Evolutionary conservation across 208 protist genomes (phyloP).

Genomic region (Trypanosomatidae sp.): DNA sequence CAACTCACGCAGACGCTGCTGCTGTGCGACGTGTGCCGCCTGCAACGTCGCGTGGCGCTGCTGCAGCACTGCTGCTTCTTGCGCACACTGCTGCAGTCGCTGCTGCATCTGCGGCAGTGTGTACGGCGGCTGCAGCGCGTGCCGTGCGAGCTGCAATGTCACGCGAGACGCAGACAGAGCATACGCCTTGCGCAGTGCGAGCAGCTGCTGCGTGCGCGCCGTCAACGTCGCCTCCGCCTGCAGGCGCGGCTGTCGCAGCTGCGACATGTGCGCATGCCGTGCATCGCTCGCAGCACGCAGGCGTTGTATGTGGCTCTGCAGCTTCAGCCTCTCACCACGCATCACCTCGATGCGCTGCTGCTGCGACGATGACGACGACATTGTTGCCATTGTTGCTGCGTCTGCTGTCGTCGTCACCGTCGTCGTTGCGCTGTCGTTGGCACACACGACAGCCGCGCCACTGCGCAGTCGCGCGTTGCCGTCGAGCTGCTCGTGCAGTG

Average conservation of each 20-base stretch:
- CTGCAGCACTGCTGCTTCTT: too few relatives aligned
- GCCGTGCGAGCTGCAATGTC: conserved; percentile 6
- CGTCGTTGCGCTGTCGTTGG: too few relatives aligned
- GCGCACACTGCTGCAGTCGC: background rate
- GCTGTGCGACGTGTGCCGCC: background rate
- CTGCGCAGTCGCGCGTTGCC: too few relatives aligned
- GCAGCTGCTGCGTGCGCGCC: conserved; percentile 2
- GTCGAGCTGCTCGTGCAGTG: too few relatives aligned
- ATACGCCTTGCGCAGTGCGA: conserved; percentile 7
- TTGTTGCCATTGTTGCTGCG: too few relatives aligned
- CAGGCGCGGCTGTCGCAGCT: conserved; percentile 9
- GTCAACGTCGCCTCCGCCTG: conserved; percentile 1
- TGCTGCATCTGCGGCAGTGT: conserved; percentile 5
- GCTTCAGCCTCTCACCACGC: conserved; percentile 16
- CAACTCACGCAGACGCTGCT: background rate
- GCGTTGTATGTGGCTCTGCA: conserved; percentile 5
- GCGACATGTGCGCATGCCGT: conserved; percentile 8
- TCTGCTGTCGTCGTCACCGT: too few relatives aligned
- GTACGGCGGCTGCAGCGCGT: conserved; percentile 4
- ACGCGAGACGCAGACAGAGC: conserved; percentile 4
- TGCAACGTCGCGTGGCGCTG: background rate
- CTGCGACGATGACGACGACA: too few relatives aligned
- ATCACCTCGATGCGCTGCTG: conserved; percentile 15
- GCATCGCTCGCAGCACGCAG: conserved; percentile 6
- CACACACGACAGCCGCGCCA: too few relatives aligned